phyloP scores from a whole-genome alignment of 2,329 filamentous ascomycete species.

The Thielaviopsis populi region DNA sequence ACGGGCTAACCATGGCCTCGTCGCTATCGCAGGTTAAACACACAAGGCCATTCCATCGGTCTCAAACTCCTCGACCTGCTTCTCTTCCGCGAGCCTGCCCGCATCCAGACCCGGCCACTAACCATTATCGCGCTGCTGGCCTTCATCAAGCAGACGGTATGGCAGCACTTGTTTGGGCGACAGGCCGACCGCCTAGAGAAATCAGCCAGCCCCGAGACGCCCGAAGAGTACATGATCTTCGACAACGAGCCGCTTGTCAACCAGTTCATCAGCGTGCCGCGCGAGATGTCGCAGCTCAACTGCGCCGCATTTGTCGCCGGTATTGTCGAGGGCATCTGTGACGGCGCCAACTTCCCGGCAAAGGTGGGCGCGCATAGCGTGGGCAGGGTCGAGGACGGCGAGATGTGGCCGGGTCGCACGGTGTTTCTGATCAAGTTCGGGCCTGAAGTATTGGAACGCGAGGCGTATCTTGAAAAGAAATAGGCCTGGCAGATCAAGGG shows the following conservation, averaged over 20 bases:
- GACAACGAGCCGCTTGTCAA: slow-evolving; percentile 97
- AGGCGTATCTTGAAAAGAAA: slow-evolving; percentile 58
- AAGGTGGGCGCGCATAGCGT: slow-evolving; percentile 80
- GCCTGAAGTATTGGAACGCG: slow-evolving; percentile 78
- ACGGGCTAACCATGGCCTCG: neutral
- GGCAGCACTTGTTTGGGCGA: slow-evolving; percentile 81
- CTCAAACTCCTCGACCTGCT: slow-evolving; percentile 90
- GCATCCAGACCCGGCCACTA: slow-evolving; percentile 62
- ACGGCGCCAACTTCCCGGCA: slow-evolving; percentile 78
- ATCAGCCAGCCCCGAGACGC: slow-evolving; percentile 62
- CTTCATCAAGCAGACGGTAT: slow-evolving; percentile 85
- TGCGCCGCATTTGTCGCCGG: slow-evolving; percentile 92
- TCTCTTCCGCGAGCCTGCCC: slow-evolving; percentile 62
- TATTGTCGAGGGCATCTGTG: slow-evolving; percentile 88
- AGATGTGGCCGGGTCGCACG: slow-evolving; percentile 92
- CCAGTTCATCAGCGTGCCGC: slow-evolving; percentile 79
- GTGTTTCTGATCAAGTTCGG: slow-evolving; percentile 92
- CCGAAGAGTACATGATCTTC: slow-evolving; percentile 97
- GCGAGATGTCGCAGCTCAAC: slow-evolving; percentile 92
- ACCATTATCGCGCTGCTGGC: slow-evolving; percentile 84
- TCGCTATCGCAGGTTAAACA: slow-evolving; percentile 45
- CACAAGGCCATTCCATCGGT: slow-evolving; percentile 85
- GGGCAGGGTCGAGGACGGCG: slow-evolving; percentile 40
- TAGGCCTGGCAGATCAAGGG: slow-evolving; percentile 19
- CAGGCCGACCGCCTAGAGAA: slow-evolving; percentile 89